These are phyloP conservation scores for Pistacia atlantica DNA, from an alignment of 345 rosid genomes.

Conservation along the genomic window DNA sequence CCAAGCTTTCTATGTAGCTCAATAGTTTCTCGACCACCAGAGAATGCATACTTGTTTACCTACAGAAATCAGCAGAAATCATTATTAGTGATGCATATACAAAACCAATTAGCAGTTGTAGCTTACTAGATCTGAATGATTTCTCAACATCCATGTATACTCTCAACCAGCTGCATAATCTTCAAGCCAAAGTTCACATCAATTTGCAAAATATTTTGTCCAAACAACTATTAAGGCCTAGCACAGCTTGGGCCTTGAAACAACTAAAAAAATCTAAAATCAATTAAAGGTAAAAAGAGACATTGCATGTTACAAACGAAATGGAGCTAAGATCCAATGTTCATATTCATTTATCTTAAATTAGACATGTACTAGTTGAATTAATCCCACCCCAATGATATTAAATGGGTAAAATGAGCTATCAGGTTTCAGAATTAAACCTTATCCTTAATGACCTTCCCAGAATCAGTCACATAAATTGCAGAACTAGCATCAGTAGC, in stretches of 20 bases:
- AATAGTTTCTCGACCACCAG: conserved; percentile 80
- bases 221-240: no score
- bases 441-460: conserved; percentile 78
- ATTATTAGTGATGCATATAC: background rate
- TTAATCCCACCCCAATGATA: background rate
- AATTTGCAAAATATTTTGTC: no score
- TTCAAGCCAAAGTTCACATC: no score
- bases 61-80: conserved; percentile 30
- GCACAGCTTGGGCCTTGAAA: no score
- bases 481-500: conserved; percentile 98
- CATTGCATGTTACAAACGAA: background rate
- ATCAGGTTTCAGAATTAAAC: conserved; percentile 36
- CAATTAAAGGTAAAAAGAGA: no score
- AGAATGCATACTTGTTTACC: conserved; percentile 80
- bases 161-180: background rate
- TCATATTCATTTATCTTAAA: background rate
- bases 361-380: background rate
- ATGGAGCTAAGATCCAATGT: background rate
- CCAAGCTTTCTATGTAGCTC: conserved; percentile 74
- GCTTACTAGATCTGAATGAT: background rate
- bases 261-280: no score
- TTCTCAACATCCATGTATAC: no score
- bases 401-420: background rate
- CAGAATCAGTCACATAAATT: conserved; percentile 86
- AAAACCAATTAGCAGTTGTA: background rate